Evolutionary conservation across 1,139 yeast species (phyloP).

Genomic region (Wickerhamomyces sp.): DNA sequence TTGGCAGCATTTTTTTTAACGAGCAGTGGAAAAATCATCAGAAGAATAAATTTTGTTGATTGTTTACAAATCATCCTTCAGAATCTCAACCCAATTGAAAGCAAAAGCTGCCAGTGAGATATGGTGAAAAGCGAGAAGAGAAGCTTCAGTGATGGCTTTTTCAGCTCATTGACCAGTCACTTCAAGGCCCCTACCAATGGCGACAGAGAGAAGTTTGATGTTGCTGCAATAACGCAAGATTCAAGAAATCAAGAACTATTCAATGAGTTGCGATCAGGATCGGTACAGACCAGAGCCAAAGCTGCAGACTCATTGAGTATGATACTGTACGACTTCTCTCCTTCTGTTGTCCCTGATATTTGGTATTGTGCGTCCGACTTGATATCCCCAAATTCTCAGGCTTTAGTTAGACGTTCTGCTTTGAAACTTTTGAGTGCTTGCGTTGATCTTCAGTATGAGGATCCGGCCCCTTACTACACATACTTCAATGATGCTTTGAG

Average conservation of each 20-base stretch:
- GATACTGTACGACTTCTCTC: slow-evolving; percentile 46
- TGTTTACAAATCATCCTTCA: too few relatives aligned
- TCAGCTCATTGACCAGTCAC: slow-evolving; percentile 51
- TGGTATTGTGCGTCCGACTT: slow-evolving; percentile 69
- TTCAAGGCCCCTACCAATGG: slow-evolving; percentile 32
- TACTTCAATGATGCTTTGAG: slow-evolving; percentile 57
- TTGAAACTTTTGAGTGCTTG: slow-evolving; percentile 52
- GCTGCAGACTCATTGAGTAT: slow-evolving; percentile 51
- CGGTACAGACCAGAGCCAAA: slow-evolving; percentile 41
- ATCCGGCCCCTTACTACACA: slow-evolving; percentile 43
- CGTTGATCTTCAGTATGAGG: slow-evolving; percentile 49
- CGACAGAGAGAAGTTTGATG: slow-evolving; percentile 24
- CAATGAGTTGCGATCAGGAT: slow-evolving; percentile 37
- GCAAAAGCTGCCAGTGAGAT: background rate
- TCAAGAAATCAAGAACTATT: slow-evolving; percentile 15
- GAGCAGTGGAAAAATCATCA: too few relatives aligned
- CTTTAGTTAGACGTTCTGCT: slow-evolving; percentile 48
- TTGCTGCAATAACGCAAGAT: slow-evolving; percentile 16
- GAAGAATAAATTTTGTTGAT: too few relatives aligned
- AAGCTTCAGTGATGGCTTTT: slow-evolving; percentile 21
- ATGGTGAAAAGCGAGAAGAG: slow-evolving; percentile 5
- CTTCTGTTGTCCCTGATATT: slow-evolving; percentile 62
- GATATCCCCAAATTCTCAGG: slow-evolving; percentile 38
- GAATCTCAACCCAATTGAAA: too few relatives aligned
- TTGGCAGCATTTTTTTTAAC: too few relatives aligned